These are phyloP conservation scores for Clonostachys rosea DNA, from an alignment of 2,329 filamentous ascomycete genomes.

Conservation along the genomic window DNA sequence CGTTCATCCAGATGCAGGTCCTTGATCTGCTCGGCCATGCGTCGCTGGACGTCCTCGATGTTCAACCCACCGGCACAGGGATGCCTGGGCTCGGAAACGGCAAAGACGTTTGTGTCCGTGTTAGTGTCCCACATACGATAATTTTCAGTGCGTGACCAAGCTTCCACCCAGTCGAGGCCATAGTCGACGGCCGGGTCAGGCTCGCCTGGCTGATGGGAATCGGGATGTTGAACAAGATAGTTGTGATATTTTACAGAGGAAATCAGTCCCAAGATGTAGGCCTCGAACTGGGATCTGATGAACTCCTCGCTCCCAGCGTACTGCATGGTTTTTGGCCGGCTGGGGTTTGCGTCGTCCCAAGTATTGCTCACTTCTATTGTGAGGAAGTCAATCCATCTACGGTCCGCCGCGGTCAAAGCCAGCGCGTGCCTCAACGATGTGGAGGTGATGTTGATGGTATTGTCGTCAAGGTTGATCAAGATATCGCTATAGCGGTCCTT, in stretches of 20 bases:
- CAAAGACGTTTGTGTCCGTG: conserved; percentile 85
- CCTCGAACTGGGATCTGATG: conserved; percentile 94
- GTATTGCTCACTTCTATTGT: conserved; percentile 92
- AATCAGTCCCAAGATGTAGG: conserved; percentile 86
- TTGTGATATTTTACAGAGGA: conserved; percentile 87
- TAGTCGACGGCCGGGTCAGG: conserved; percentile 86
- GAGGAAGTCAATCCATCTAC: conserved; percentile 94
- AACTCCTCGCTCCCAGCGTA: conserved; percentile 97
- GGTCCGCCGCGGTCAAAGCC: conserved; percentile 76
- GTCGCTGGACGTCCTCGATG: conserved; percentile 89
- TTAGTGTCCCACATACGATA: conserved; percentile 81
- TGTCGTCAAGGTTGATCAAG: conserved; percentile 91
- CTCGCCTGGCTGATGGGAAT: conserved; percentile 58
- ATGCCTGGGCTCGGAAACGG: conserved; percentile 88
- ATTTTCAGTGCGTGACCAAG: conserved; percentile 85
- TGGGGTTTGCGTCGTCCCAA: conserved; percentile 90
- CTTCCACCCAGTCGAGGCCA: conserved; percentile 76
- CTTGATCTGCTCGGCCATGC: conserved; percentile 86
- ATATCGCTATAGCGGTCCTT: conserved; percentile 95
- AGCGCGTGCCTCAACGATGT: conserved; percentile 72
- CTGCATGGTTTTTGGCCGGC: conserved; percentile 86
- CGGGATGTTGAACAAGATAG: conserved; percentile 62
- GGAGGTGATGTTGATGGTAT: conserved; percentile 79
- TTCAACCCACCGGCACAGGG: conserved; percentile 89
- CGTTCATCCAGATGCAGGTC: conserved; percentile 92